Percentiles rank a stretch among this genome's conserved stretches.
These are phyloP conservation scores for Debaryomyces sp. DNA, from an alignment of 1,139 yeast species.

Conservation along the genomic window DNA sequence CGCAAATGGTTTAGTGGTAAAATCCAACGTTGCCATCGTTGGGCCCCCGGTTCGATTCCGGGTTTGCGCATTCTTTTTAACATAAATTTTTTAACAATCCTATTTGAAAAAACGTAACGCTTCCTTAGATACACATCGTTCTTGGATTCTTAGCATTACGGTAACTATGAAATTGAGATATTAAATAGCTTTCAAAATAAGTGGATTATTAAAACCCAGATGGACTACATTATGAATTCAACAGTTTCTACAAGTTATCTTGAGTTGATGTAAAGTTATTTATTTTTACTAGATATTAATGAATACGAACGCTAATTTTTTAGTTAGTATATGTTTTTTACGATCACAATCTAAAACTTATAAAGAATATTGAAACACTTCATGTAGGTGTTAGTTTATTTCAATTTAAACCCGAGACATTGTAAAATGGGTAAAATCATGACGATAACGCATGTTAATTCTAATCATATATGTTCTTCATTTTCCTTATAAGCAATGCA, in stretches of 20 bases:
- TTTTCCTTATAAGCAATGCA: background rate
- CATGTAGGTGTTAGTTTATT: conserved; percentile 15
- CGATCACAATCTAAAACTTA: background rate
- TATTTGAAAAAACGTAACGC: no score
- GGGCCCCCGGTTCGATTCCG: conserved; percentile 19
- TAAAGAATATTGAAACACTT: conserved; percentile 3
- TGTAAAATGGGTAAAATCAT: conserved; percentile 14
- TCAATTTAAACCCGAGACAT: conserved; percentile 15
- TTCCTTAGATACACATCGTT: no score
- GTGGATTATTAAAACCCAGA: no score
- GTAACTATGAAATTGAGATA: no score
- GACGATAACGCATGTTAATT: conserved; percentile 16
- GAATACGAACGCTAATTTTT: background rate
- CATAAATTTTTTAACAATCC: conserved; percentile 5
- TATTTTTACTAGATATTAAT: background rate
- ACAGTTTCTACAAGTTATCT: background rate
- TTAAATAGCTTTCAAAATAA: background rate
- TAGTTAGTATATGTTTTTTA: background rate
- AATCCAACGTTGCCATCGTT: conserved; percentile 17
- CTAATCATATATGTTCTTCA: conserved; percentile 10
- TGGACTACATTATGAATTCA: background rate
- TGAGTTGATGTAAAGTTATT: background rate
- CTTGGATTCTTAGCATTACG: no score
- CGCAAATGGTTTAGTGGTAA: conserved; percentile 18
- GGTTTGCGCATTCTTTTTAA: conserved; percentile 18